Percentiles rank a stretch among this genome's conserved stretches.
These are phyloP conservation scores for Noccaea bulbosa DNA, from an alignment of 345 rosid genomes.

Conservation along the genomic window DNA sequence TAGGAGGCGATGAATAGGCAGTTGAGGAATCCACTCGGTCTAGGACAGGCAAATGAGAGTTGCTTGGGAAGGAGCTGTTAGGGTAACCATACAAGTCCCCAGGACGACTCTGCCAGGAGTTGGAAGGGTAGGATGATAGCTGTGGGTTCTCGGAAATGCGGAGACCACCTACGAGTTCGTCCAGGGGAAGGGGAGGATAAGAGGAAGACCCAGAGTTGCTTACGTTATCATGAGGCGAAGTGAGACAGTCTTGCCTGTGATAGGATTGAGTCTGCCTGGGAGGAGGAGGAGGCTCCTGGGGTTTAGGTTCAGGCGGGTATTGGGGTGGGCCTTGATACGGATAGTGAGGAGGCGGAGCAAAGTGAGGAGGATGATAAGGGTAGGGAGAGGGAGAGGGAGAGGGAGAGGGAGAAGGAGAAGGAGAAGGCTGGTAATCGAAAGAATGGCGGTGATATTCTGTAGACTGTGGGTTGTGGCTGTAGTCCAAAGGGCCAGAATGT, in stretches of 20 bases:
- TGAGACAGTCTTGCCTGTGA: constrained; percentile 56
- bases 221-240: constrained; percentile 37
- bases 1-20: constrained; percentile 49
- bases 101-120: constrained; percentile 47
- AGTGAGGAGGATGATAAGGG: constrained; percentile 50
- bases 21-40: constrained; percentile 52
- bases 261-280: constrained; percentile 40
- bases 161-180: constrained; percentile 55
- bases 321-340: constrained; percentile 49
- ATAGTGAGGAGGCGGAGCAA: constrained; percentile 48
- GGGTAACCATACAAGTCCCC: constrained; percentile 62
- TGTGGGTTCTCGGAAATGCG: constrained; percentile 48
- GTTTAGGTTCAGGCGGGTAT: constrained; percentile 50
- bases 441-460: constrained; percentile 43
- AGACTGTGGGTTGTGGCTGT: constrained; percentile 37
- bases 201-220: constrained; percentile 30
- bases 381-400: constrained; percentile 45
- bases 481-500: constrained; percentile 48
- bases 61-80: constrained; percentile 61
- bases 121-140: constrained; percentile 46
- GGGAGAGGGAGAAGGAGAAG: constrained; percentile 5
- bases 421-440: constrained; percentile 51
- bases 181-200: constrained; percentile 78
- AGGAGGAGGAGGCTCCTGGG: constrained; percentile 47
- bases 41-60: constrained; percentile 51